These are phyloP conservation scores for Sporothrix variecibatus DNA, from an alignment of 2,329 filamentous ascomycete species.

Conservation along the genomic window DNA sequence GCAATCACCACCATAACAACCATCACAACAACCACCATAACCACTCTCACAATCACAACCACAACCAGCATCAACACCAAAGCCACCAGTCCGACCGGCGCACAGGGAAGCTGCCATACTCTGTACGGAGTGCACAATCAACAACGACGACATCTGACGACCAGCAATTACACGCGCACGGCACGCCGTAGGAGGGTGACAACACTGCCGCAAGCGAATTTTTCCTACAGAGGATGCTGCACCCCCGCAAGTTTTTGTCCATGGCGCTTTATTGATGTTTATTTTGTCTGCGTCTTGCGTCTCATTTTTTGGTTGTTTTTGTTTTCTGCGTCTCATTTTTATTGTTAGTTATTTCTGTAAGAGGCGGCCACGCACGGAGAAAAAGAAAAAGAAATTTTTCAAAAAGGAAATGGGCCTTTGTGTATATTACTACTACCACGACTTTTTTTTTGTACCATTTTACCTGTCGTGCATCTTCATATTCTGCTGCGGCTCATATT, in stretches of 20 bases:
- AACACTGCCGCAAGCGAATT: not conserved
- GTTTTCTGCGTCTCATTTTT: not conserved
- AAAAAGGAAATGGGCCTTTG: conserved; percentile 21
- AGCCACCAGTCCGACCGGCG: conserved; percentile 27
- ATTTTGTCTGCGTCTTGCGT: not conserved
- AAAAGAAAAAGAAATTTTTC: not conserved
- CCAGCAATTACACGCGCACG: conserved; percentile 24
- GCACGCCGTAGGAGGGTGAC: conserved; percentile 30
- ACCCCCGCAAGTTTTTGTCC: conserved; percentile 22
- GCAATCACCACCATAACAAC: conserved; percentile 13
- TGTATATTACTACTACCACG: conserved; percentile 24
- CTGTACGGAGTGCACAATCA: not conserved
- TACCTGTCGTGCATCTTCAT: not conserved
- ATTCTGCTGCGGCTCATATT: not conserved
- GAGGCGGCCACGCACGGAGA: not conserved
- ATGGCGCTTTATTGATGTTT: not conserved
- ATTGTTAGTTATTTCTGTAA: not conserved
- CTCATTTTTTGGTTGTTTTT: not conserved
- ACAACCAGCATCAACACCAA: conserved; percentile 24
- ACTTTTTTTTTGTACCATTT: not conserved
- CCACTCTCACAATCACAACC: conserved; percentile 17
- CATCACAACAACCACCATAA: conserved; percentile 18
- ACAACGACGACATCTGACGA: conserved; percentile 21
- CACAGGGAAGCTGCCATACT: conserved; percentile 22
- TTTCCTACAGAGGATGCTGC: conserved; percentile 10